A percentile compares a stretch with the other conserved stretches of the same genome.
Evolutionary conservation across 352 stramenopile genomes (phyloP).

Genomic region (Phytophthora sp.): DNA sequence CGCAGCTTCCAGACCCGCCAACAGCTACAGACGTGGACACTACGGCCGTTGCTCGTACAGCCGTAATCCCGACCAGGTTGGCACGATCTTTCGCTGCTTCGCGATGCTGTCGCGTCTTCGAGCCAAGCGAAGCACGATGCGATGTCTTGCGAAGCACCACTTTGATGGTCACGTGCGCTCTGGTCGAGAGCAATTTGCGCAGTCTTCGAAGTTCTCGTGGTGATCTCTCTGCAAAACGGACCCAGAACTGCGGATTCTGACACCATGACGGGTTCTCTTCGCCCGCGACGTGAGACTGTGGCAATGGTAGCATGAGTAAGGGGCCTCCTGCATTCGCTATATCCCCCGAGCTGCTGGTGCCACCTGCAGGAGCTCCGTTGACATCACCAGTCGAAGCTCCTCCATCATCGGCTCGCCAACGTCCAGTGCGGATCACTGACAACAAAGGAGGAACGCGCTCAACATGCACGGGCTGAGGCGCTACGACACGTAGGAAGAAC

Average conservation of each 20-base stretch:
- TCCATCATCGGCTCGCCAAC: slow-evolving; percentile 62
- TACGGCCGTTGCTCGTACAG: slow-evolving; percentile 39
- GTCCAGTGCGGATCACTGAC: slow-evolving; percentile 68
- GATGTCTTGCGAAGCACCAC: slow-evolving; percentile 75
- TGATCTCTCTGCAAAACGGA: slow-evolving; percentile 53
- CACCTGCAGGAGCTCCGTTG: slow-evolving; percentile 41
- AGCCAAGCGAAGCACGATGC: slow-evolving; percentile 43
- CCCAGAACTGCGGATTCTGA: slow-evolving; percentile 92
- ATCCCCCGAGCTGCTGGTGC: slow-evolving; percentile 47
- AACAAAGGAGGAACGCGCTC: slow-evolving; percentile 75
- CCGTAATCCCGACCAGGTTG: slow-evolving; percentile 68
- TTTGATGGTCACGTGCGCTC: slow-evolving; percentile 71
- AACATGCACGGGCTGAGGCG: slow-evolving; percentile 68
- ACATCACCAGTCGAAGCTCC: slow-evolving; percentile 31
- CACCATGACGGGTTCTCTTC: slow-evolving; percentile 74
- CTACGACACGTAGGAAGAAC: slow-evolving; percentile 91
- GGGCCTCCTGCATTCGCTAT: slow-evolving; percentile 78
- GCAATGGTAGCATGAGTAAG: slow-evolving; percentile 45
- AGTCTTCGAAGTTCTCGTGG: slow-evolving; percentile 25
- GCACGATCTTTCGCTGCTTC: slow-evolving; percentile 66
- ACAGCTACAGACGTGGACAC: slow-evolving; percentile 17
- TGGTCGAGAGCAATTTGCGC: slow-evolving; percentile 34
- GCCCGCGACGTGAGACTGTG: slow-evolving; percentile 42
- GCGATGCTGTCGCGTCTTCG: slow-evolving; percentile 55
- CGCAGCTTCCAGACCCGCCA: slow-evolving; percentile 23